Evolutionary conservation across 192 early-diverging fungal genomes (phyloP), one percentile per base, ranked within the genome.

Genomic region (Coemansia guatemalensis): DNA sequence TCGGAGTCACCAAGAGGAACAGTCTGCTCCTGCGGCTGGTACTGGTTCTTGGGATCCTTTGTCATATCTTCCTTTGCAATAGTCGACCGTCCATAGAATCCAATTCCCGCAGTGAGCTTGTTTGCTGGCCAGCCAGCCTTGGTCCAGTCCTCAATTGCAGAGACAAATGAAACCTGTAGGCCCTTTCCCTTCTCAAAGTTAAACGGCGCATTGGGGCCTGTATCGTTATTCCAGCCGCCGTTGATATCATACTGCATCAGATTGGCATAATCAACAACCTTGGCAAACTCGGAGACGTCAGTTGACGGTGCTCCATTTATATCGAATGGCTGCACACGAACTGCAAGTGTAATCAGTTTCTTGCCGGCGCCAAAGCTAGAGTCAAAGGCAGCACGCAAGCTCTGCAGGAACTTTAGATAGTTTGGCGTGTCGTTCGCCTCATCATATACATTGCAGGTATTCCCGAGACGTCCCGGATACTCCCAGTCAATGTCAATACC

Each of bases 401-500:
- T 85, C 57, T 82, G 47, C 24, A 93, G 69, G 9, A 93, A 77
- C 14, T 23, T 58, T 8, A 86, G 71, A 55, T 83, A 90, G 70
- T 93, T 90, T 11, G 77, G 75, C 11, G 85, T 74, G 63, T 93
- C 91, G 56, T 87, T 84, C 2, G 58, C 63, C 0, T 49, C 57
- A 67, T 88, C 86, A 30, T 83, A 65, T 1, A 56, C 52, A 39
- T 79, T 84, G 25, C 76, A 74, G 4, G 57, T 63, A 29, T 72
- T 59, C 17, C 82, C 85, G 18, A 61, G 50, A n/a, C 82, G 67
- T 8, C 83, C 83, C 1, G 85, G 90, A 61, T 87, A 90, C 67
- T 92, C 90, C 85, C 81, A 90, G 65, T 91, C 91, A 59, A 91
- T 84, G 64, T 93, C 90, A 12, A 82, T 71, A 5, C 87, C 86